Evolutionary conservation across 1,284 basidiomycete genomes (phyloP).

Genomic region (Bjerkandera adusta): DNA sequence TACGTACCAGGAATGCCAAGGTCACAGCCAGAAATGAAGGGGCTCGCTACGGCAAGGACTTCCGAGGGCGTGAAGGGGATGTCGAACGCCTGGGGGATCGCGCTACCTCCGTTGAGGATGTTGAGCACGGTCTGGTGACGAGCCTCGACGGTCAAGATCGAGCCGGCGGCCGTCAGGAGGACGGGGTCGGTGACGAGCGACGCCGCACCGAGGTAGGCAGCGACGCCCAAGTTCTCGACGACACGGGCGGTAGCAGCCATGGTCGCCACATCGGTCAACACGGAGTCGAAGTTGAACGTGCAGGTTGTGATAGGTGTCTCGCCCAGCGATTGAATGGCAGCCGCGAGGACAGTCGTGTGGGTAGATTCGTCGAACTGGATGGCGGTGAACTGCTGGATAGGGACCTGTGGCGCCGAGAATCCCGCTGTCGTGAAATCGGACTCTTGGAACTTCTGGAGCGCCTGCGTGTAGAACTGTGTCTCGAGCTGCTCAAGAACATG

Average conservation of each 20-base stretch:
- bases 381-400: constrained; percentile 58
- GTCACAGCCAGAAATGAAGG: constrained; percentile 74
- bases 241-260: constrained; percentile 76
- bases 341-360: constrained; percentile 55
- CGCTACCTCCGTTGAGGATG: constrained; percentile 56
- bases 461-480: constrained; percentile 66
- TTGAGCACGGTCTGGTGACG: constrained; percentile 81
- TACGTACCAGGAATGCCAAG: constrained; percentile 54
- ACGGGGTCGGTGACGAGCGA: constrained; percentile 61
- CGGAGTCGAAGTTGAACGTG: constrained; percentile 67
- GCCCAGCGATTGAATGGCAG: constrained; percentile 53
- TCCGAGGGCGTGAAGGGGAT: constrained; percentile 65
- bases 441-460: constrained; percentile 62
- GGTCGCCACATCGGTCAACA: constrained; percentile 62
- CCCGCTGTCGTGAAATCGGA: constrained; percentile 70
- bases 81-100: constrained; percentile 71
- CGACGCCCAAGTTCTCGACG: constrained; percentile 79
- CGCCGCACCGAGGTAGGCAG: constrained; percentile 78
- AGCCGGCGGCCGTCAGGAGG: constrained; percentile 67
- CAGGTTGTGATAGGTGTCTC: constrained; percentile 54
- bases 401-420: constrained; percentile 53
- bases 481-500: constrained; percentile 75
- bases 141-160: constrained; percentile 80
- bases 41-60: constrained; percentile 70
- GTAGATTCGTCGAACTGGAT: constrained; percentile 66